A percentile compares a stretch with the other conserved stretches of the same genome.
Evolutionary conservation across 257 asterid genomes (phyloP).

Genomic region (Ocimum tenuiflorum): DNA sequence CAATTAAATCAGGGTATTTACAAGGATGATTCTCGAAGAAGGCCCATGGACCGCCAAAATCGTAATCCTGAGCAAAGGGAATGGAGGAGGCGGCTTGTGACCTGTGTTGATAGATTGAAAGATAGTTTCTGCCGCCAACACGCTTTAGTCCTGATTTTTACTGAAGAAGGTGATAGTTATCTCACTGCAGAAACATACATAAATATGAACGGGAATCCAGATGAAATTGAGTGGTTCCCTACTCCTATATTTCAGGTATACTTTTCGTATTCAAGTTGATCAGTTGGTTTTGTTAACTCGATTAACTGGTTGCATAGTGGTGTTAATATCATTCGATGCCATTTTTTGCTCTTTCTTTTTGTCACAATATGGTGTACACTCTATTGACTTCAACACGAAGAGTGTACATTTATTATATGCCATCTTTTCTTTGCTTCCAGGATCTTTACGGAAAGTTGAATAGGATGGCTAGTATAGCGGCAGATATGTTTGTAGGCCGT

Average conservation of each 20-base stretch:
- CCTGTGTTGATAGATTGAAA: conserved; percentile 76
- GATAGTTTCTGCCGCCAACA: conserved; percentile 98
- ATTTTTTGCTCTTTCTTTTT: neutral
- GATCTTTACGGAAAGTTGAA: conserved; percentile 83
- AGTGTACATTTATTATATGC: neutral
- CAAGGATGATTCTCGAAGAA: conserved; percentile 73
- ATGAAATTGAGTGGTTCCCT: conserved; percentile 90
- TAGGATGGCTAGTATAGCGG: conserved; percentile 77
- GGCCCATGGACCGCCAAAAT: conserved; percentile 75
- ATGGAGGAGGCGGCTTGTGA: conserved; percentile 84
- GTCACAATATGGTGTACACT: neutral
- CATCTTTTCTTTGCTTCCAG: conserved; percentile 36
- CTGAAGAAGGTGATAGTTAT: conserved; percentile 93
- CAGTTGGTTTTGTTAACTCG: neutral
- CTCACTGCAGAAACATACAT: conserved; percentile 79
- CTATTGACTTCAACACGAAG: neutral
- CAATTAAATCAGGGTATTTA: conserved; percentile 46
- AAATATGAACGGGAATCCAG: conserved; percentile 72
- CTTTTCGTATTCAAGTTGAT: conserved; percentile 12
- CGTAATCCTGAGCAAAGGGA: conserved; percentile 98
- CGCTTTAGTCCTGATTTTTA: conserved; percentile 89
- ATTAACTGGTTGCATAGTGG: neutral
- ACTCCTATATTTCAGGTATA: conserved; percentile 90
- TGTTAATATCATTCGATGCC: neutral
- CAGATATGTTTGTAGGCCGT: conserved; percentile 94